Conservation (phyloP, 305 asterid genomes). For the Fraxinus angustifolia region DNA sequence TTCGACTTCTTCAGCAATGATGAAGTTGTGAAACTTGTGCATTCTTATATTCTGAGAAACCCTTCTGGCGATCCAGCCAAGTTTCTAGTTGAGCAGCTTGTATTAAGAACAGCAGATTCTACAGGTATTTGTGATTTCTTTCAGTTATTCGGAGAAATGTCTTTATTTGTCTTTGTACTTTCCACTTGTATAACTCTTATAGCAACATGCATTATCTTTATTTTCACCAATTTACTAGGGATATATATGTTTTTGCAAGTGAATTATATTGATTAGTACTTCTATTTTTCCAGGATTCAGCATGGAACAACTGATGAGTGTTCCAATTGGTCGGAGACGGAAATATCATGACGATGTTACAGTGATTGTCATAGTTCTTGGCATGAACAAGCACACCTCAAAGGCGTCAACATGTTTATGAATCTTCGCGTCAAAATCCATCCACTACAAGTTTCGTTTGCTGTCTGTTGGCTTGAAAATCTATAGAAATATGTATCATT, state of each 20-base stretch:
- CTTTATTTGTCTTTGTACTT: background rate
- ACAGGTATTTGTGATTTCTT: conserved; percentile 52
- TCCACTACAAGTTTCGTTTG: background rate
- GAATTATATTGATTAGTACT: background rate
- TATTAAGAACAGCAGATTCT: conserved; percentile 78
- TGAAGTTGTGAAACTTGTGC: conserved; percentile 73
- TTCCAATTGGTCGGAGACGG: conserved; percentile 84
- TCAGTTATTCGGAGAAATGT: background rate
- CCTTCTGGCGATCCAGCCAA: conserved; percentile 91
- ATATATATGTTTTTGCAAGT: too few relatives aligned
- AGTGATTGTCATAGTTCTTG: conserved; percentile 70
- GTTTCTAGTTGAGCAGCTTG: conserved; percentile 80
- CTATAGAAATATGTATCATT: background rate
- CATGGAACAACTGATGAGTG: conserved; percentile 71
- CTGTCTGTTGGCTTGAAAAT: background rate
- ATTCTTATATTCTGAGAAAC: conserved; percentile 43
- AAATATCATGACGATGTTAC: conserved; percentile 89
- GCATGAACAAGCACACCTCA: conserved; percentile 67
- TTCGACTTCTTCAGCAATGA: conserved; percentile 86
- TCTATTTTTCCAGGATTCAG: conserved; percentile 55
- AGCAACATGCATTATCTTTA: too few relatives aligned
- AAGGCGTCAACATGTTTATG: conserved; percentile 70
- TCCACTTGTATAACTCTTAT: background rate
- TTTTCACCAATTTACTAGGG: background rate
- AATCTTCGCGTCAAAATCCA: conserved; percentile 14